Conservation (phyloP, 83 land plant species). For the Thuja plicata region DNA sequence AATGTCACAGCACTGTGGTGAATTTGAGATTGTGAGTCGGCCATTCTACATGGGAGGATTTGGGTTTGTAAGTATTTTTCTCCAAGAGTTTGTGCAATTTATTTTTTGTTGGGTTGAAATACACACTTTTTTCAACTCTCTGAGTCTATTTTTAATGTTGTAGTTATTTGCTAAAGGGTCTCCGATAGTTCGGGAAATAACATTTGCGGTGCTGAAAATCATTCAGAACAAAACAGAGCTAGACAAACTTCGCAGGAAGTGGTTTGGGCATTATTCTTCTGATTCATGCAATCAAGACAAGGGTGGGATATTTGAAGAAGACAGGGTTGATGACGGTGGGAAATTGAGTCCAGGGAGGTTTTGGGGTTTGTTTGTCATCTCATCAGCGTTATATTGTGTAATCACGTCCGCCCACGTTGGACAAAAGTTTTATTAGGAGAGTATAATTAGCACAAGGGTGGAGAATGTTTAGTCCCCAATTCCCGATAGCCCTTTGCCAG, state of each 20-base stretch:
- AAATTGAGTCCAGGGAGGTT: background rate
- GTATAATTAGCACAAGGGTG: background rate
- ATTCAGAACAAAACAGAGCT: background rate
- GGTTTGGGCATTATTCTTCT: background rate
- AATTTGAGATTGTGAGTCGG: background rate
- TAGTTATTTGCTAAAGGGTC: background rate
- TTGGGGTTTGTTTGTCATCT: background rate
- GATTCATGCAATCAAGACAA: background rate
- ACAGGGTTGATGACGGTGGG: no score
- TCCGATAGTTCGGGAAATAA: background rate
- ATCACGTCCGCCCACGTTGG: background rate
- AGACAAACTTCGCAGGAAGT: background rate
- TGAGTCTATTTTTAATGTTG: background rate
- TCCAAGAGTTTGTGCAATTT: no score
- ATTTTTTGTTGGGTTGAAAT: no score
- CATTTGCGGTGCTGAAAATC: background rate
- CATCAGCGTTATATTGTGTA: background rate
- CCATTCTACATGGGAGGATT: no score
- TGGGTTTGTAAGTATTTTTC: no score
- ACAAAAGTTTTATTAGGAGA: background rate
- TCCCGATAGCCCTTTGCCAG: background rate
- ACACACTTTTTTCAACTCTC: background rate
- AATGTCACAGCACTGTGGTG: background rate
- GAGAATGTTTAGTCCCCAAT: background rate
- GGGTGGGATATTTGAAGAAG: no score